Percentiles rank a stretch among this genome's conserved stretches.
Conservation (phyloP, 768 basidiomycete genomes). For the Pleurotus cornucopiae region DNA sequence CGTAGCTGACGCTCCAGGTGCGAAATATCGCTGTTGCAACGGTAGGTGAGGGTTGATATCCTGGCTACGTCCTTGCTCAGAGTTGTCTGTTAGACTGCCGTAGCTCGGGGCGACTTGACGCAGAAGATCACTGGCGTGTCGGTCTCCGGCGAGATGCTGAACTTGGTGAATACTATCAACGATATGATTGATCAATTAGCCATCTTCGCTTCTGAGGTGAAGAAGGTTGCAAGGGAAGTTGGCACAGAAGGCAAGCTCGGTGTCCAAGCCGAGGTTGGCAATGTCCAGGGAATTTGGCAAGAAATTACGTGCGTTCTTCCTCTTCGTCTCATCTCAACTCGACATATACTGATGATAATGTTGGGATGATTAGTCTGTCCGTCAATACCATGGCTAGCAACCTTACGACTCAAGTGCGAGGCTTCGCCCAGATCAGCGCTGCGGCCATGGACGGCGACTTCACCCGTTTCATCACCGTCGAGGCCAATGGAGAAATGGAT, state of each 20-base stretch:
- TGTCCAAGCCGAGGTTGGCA: constrained; percentile 95
- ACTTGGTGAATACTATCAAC: constrained; percentile 96
- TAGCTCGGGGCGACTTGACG: constrained; percentile 89
- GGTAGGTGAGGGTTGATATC: constrained; percentile 35
- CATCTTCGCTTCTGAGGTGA: constrained; percentile 63
- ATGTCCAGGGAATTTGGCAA: constrained; percentile 97
- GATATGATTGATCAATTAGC: constrained; percentile 64
- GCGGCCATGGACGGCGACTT: constrained; percentile 99
- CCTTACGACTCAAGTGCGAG: constrained; percentile 96
- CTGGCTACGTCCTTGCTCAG: neutral
- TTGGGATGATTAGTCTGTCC: constrained; percentile 54
- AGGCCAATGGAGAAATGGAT: constrained; percentile 98
- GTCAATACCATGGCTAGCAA: constrained; percentile 98
- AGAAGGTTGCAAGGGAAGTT: constrained; percentile 95
- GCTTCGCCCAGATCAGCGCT: constrained; percentile 97
- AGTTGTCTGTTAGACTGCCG: constrained; percentile 53
- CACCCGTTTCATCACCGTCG: constrained; percentile 98
- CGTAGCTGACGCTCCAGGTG: constrained; percentile 85
- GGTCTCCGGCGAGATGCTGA: constrained; percentile 95
- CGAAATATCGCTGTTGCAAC: constrained; percentile 92
- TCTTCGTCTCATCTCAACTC: neutral
- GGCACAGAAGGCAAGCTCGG: constrained; percentile 99
- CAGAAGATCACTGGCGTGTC: constrained; percentile 91
- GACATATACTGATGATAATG: neutral
- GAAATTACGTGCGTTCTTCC: constrained; percentile 81